Conservation (phyloP, 352 stramenopile genomes). For the Pythium guiyangense region DNA sequence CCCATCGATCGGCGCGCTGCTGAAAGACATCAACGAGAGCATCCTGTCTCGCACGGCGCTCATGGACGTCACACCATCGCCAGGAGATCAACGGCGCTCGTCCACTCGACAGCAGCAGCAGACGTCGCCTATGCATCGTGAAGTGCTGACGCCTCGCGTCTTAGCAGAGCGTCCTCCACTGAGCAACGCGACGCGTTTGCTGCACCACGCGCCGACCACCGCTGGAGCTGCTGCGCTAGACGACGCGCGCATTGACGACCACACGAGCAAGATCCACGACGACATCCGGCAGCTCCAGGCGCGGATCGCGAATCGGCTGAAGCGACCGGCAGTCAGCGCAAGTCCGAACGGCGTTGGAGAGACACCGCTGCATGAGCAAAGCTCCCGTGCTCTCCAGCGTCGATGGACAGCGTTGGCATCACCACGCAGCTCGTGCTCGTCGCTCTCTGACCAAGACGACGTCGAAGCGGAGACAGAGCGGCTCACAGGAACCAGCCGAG, state of each 20-base stretch:
- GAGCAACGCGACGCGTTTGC: neutral
- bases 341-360: neutral
- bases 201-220: too few species aligned
- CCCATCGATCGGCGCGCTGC: constrained; percentile 3
- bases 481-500: neutral
- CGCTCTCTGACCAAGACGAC: constrained; percentile 28
- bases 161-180: too few species aligned
- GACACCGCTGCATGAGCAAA: neutral
- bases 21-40: constrained; percentile 10
- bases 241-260: constrained; percentile 33
- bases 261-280: constrained; percentile 63
- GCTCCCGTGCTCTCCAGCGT: too few species aligned
- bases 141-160: neutral
- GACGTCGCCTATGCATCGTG: neutral
- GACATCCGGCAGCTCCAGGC: constrained; percentile 69
- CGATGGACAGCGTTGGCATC: constrained; percentile 5
- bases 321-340: constrained; percentile 25
- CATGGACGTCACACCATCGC: neutral
- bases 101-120: neutral
- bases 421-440: constrained; percentile 25
- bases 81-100: neutral
- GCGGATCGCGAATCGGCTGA: constrained; percentile 51
- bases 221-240: too few species aligned
- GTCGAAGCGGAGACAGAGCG: constrained; percentile 4
- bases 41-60: constrained; percentile 5